Base-by-base conservation (phyloP, 257 asterid species). In the Eucommia ulmoides region DNA sequence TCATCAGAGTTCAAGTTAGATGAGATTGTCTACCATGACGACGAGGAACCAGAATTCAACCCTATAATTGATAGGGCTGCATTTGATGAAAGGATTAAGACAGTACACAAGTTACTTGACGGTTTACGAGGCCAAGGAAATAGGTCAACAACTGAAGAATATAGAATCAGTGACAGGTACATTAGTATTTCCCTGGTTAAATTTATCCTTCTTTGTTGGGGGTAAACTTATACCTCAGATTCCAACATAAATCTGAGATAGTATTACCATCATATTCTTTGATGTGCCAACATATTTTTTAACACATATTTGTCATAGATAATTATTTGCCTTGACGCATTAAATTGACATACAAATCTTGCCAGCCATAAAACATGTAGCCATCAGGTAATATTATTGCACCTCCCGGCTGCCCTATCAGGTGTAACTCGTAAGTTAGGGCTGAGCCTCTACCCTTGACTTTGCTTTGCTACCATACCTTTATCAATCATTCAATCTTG, bases 131-230 rank as follows among this genome's bases (percentile, higher is more conserved):
- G 60, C 50, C 63, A 33, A n/a, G 65, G 62, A 51, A 66, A 52
- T 21, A 55, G 71, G 74, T 42, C 74, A 20, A 41, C 52, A 24
- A 51, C 22, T n/a, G 60, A 60, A 21, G 74, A 56, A 26, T 59
- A 29, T 24, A 68, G 66, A 56, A 24, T 38, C 45, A 62, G 54
- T 56, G 69, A 51, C 64, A 73, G 80, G 80, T 73, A 22, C 21
- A 17, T 24, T 50, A 41, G 19, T 17, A 33, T 18, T 41, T 0
- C n/a, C 0, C 19, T 9, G 2, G 22, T 44, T 35, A 26, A 29
- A 45, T 8, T 17, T 33, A 42, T 7, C 4, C 3, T 2, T 38
- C 16, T 38, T 6, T 38, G 16, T 9, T 42, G n/a, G 4, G 20
- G 20, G 9, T 2, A 8, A 42, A 6, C 20, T 16, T 9, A 16